Conservation (phyloP, 345 rosid genomes). For the Physaria fendleri region DNA sequence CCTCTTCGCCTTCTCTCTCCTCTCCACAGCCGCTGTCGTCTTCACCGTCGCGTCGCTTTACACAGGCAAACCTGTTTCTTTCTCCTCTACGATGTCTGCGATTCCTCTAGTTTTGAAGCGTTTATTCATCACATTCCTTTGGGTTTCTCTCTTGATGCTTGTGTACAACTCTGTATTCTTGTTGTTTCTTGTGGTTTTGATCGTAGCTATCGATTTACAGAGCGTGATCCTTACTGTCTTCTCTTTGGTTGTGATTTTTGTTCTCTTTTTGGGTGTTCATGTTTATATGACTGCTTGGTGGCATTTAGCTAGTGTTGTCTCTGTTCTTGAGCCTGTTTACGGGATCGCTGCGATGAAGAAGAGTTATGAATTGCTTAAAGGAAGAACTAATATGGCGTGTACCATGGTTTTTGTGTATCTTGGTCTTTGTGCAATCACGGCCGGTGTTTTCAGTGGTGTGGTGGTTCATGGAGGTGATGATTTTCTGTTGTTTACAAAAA, state of each 20-base stretch:
- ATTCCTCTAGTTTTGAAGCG: slow-evolving; percentile 81
- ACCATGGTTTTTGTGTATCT: slow-evolving; percentile 63
- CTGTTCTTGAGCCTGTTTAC: slow-evolving; percentile 82
- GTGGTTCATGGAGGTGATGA: slow-evolving; percentile 77
- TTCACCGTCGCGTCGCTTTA: slow-evolving; percentile 91
- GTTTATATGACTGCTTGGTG: slow-evolving; percentile 82
- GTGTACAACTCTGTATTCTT: slow-evolving; percentile 53
- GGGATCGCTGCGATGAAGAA: slow-evolving; percentile 72
- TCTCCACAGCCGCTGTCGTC: slow-evolving; percentile 93
- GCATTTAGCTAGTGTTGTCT: slow-evolving; percentile 94
- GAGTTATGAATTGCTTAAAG: slow-evolving; percentile 80
- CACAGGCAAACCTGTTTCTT: slow-evolving; percentile 75
- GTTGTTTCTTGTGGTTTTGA: slow-evolving; percentile 37
- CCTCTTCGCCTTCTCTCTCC: slow-evolving; percentile 93
- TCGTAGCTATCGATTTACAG: slow-evolving; percentile 50
- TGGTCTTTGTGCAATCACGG: slow-evolving; percentile 40
- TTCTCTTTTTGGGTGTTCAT: slow-evolving; percentile 60
- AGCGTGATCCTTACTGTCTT: slow-evolving; percentile 38
- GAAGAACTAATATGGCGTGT: slow-evolving; percentile 52
- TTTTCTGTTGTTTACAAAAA: slow-evolving; percentile 48
- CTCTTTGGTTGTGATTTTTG: slow-evolving; percentile 37
- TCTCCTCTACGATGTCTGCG: slow-evolving; percentile 61
- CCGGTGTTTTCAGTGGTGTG: slow-evolving; percentile 38
- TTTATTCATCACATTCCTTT: slow-evolving; percentile 67
- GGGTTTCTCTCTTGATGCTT: slow-evolving; percentile 66